phyloP scores from a whole-genome alignment of 495 filamentous ascomycete species.

The Penicillium parvum region DNA sequence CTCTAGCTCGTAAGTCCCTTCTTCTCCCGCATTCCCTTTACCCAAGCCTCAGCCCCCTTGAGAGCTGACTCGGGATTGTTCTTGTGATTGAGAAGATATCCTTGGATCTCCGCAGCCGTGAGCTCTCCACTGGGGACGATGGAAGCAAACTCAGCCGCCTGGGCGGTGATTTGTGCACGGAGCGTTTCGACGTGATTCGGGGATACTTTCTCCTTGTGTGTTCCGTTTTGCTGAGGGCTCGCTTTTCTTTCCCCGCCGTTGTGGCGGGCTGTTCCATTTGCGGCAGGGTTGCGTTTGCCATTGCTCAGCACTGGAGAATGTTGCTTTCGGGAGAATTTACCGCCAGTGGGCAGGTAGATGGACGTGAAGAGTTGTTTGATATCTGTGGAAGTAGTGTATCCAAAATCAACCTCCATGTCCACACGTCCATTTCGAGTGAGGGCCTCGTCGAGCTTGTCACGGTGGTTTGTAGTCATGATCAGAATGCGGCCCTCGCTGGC shows the following conservation, averaged over 20 bases:
- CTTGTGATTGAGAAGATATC: slow-evolving; percentile 67
- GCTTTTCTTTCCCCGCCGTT: not conserved
- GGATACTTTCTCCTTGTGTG: not conserved
- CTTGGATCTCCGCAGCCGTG: slow-evolving; percentile 74
- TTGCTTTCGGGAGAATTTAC: slow-evolving; percentile 15
- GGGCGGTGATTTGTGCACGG: slow-evolving; percentile 27
- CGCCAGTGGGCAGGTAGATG: slow-evolving; percentile 54
- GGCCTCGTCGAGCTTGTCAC: slow-evolving; percentile 70
- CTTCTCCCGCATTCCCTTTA: slow-evolving; percentile 52
- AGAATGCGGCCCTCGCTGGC: slow-evolving; percentile 71
- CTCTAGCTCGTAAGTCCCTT: too few species aligned
- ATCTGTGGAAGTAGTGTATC: slow-evolving; percentile 57
- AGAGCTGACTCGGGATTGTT: slow-evolving; percentile 56
- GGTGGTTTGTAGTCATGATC: slow-evolving; percentile 83
- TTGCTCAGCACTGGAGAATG: not conserved
- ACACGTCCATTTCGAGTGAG: slow-evolving; percentile 74
- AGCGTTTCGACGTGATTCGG: slow-evolving; percentile 6
- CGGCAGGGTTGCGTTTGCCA: not conserved
- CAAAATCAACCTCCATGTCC: slow-evolving; percentile 68
- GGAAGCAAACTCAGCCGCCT: slow-evolving; percentile 56
- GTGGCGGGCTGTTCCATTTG: not conserved
- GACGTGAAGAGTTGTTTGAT: slow-evolving; percentile 65
- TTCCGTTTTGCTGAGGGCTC: not conserved
- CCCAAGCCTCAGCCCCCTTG: slow-evolving; percentile 52
- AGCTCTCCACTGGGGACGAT: slow-evolving; percentile 60